Percentiles rank a stretch among this genome's conserved stretches.
Evolutionary conservation across 2,329 filamentous ascomycete genomes (phyloP).

Genomic region (Chaetomium sp.): DNA sequence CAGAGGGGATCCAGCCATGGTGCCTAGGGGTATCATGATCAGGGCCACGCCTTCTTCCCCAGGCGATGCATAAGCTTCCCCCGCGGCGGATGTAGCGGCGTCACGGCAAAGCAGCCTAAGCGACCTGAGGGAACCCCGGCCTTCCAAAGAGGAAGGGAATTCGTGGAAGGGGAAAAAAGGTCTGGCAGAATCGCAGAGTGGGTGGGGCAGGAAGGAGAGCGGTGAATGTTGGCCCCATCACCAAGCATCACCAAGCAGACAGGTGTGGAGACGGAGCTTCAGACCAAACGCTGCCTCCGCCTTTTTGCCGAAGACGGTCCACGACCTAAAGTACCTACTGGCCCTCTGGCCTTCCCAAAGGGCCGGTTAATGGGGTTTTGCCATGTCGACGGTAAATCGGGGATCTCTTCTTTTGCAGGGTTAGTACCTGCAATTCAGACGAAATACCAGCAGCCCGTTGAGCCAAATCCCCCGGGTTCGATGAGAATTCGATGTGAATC

Average conservation of each 20-base stretch:
- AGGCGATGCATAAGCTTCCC: constrained; percentile 2
- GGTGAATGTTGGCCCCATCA: constrained; percentile 4
- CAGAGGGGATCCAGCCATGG: not conserved
- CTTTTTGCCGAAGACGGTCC: not conserved
- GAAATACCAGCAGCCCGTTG: not conserved
- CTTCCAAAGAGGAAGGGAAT: not conserved
- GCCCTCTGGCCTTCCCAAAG: not conserved
- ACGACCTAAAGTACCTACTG: too few species aligned
- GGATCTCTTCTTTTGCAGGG: not conserved
- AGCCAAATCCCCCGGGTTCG: not conserved
- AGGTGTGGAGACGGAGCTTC: constrained; percentile 5
- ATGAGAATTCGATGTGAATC: not conserved
- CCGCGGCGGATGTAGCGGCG: constrained; percentile 1
- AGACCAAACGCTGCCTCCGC: constrained; percentile 6
- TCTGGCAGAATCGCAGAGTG: constrained; percentile 3
- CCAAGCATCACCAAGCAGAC: not conserved
- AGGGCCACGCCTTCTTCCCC: not conserved
- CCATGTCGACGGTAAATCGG: not conserved
- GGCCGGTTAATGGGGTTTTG: not conserved
- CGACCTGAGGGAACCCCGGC: not conserved
- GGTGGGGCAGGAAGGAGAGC: not conserved
- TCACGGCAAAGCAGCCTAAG: constrained; percentile 3
- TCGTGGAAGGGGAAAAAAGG: not conserved
- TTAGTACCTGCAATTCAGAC: not conserved
- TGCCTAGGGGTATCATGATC: not conserved